These are phyloP conservation scores for Senna siamea DNA, from an alignment of 306 rosid species.

Conservation along the genomic window DNA sequence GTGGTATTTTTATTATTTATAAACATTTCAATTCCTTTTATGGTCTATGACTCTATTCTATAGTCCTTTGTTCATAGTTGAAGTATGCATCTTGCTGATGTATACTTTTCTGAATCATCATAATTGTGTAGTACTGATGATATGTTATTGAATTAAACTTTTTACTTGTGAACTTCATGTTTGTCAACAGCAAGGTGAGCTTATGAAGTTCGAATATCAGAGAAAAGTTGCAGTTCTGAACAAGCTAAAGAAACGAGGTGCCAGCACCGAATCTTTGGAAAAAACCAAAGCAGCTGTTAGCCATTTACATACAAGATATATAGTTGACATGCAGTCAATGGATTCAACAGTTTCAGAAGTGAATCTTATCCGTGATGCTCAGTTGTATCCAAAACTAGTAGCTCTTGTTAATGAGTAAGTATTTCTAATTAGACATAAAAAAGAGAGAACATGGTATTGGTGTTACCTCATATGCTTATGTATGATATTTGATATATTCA, in stretches of 20 bases:
- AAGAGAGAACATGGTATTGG: not conserved
- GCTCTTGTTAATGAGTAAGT: conserved; percentile 73
- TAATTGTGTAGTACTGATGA: not conserved
- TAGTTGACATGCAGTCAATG: conserved; percentile 94
- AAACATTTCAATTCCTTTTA: not conserved
- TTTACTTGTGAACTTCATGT: not conserved
- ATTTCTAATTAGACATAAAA: conserved; percentile 1
- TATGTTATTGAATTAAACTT: conserved; percentile 12
- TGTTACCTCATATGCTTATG: not conserved
- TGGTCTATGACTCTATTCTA: not conserved
- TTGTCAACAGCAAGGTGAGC: conserved; percentile 81
- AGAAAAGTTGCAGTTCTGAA: conserved; percentile 74
- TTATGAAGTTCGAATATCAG: conserved; percentile 85
- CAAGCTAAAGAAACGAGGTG: conserved; percentile 78
- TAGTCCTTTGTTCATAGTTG: not conserved
- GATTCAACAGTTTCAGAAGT: conserved; percentile 89
- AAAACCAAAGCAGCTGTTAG: conserved; percentile 89
- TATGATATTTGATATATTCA: conserved; percentile 22
- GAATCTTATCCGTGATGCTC: conserved; percentile 74
- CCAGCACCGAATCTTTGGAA: conserved; percentile 71
- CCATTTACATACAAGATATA: conserved; percentile 85
- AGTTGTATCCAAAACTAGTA: conserved; percentile 79
- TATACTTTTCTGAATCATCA: conserved; percentile 13
- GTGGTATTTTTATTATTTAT: not conserved
- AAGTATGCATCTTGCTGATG: not conserved